Conservation (phyloP, 2,329 filamentous ascomycete species). For the Xylariaceae sp. region DNA sequence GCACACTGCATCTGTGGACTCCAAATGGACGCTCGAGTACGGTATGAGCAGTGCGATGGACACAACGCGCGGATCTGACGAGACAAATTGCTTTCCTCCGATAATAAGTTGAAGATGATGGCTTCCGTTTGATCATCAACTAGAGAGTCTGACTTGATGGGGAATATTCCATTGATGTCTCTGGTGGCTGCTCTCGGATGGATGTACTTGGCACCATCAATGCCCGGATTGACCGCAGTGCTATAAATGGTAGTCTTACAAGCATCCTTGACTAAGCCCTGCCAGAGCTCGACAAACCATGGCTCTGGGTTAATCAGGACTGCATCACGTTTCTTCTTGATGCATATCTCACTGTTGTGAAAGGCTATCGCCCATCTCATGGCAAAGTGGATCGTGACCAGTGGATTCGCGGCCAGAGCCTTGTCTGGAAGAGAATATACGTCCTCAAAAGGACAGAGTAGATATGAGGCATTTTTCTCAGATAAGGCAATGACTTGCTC, state of each 20-base stretch:
- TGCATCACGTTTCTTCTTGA: too few species aligned
- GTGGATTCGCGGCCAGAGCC: slow-evolving; percentile 11
- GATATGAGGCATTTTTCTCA: slow-evolving; percentile 30
- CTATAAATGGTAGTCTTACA: neutral
- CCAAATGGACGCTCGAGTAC: slow-evolving; percentile 7
- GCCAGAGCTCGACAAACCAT: slow-evolving; percentile 22
- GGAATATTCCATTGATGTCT: slow-evolving; percentile 26
- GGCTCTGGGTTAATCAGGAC: slow-evolving; percentile 32
- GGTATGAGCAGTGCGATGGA: slow-evolving; percentile 25
- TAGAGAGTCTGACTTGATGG: neutral
- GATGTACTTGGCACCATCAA: slow-evolving; percentile 7
- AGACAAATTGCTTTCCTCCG: slow-evolving; percentile 22
- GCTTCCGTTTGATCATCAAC: slow-evolving; percentile 7
- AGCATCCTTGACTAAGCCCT: slow-evolving; percentile 11
- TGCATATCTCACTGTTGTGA: too few species aligned
- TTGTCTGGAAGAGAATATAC: slow-evolving; percentile 7
- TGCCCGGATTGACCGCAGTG: neutral
- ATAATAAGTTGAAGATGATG: slow-evolving; percentile 30
- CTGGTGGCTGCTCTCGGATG: slow-evolving; percentile 24
- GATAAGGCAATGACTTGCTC: slow-evolving; percentile 26
- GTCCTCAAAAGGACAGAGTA: slow-evolving; percentile 20
- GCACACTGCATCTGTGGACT: slow-evolving; percentile 8
- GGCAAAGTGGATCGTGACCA: slow-evolving; percentile 20
- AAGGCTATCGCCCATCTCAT: slow-evolving; percentile 15
- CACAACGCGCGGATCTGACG: slow-evolving; percentile 16